Conservation (phyloP, 805 yeast genomes). For the Sugiyamaella lignohabitans region DNA sequence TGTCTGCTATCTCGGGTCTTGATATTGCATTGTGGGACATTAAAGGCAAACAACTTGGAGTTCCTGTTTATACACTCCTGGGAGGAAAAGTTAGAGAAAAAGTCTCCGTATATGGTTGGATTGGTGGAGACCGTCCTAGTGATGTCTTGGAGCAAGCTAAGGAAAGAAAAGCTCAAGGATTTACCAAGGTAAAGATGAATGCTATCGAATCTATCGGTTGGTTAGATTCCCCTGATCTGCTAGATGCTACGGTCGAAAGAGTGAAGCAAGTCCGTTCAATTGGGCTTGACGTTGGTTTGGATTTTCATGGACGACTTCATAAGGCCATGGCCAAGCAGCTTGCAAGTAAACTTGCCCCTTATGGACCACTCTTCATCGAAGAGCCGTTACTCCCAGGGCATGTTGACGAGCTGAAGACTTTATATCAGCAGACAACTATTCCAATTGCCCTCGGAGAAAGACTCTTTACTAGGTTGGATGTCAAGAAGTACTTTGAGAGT, state of each 20-base stretch:
- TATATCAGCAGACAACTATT: constrained; percentile 22
- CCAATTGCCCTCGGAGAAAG: constrained; percentile 30
- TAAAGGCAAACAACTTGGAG: constrained; percentile 29
- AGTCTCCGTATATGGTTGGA: constrained; percentile 30
- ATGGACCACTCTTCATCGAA: constrained; percentile 27
- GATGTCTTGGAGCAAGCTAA: constrained; percentile 26
- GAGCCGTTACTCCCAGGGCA: constrained; percentile 29
- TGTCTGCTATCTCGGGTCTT: constrained; percentile 30
- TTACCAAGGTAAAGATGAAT: constrained; percentile 32
- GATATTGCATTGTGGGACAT: constrained; percentile 33
- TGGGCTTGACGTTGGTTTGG: constrained; percentile 29
- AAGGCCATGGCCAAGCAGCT: constrained; percentile 30
- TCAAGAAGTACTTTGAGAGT: constrained; percentile 23
- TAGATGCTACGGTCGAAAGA: constrained; percentile 27
- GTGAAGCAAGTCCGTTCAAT: constrained; percentile 21
- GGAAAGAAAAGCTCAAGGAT: constrained; percentile 28
- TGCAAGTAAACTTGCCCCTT: constrained; percentile 25
- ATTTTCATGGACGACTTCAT: constrained; percentile 31
- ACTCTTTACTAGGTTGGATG: constrained; percentile 25
- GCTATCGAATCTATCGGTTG: constrained; percentile 28
- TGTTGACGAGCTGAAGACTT: constrained; percentile 22
- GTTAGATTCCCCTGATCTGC: constrained; percentile 25
- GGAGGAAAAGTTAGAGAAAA: constrained; percentile 30
- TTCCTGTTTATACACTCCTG: constrained; percentile 28
- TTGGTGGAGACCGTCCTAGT: constrained; percentile 25